Evolutionary conservation across 345 rosid species (phyloP).

Genomic region (Brassica carinata): DNA sequence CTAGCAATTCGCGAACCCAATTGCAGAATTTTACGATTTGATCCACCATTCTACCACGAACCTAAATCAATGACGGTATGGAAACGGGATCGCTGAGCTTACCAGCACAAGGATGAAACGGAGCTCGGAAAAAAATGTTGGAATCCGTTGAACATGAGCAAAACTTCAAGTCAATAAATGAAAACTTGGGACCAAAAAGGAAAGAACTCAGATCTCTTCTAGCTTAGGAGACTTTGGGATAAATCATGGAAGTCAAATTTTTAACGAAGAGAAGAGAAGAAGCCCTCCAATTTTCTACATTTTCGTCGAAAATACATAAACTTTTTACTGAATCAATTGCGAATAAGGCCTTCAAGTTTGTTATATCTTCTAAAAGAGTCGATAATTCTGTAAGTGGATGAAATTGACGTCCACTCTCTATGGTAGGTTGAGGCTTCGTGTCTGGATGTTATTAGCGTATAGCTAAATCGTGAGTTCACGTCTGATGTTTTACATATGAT

Average conservation of each 20-base stretch:
- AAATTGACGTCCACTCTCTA: not conserved
- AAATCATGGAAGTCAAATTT: slow-evolving; percentile 17
- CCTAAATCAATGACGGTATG: slow-evolving; percentile 15
- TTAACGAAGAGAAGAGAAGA: not conserved
- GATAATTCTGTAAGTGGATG: not conserved
- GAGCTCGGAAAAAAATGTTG: not conserved
- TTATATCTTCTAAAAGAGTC: not conserved
- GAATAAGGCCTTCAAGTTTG: not conserved
- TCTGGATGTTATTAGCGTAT: not conserved
- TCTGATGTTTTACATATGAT: not conserved
- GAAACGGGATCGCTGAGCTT: slow-evolving; percentile 19
- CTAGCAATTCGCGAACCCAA: slow-evolving; percentile 3
- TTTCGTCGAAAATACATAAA: not conserved
- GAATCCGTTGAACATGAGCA: slow-evolving; percentile 13
- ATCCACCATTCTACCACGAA: slow-evolving; percentile 11
- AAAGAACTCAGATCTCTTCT: slow-evolving; percentile 23
- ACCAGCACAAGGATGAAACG: slow-evolving; percentile 22
- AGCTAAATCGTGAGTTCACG: slow-evolving; percentile 26
- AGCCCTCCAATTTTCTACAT: slow-evolving; percentile 3
- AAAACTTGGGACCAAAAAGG: not conserved
- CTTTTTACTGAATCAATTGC: not conserved
- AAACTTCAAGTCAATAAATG: not conserved
- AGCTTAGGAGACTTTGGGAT: slow-evolving; percentile 30
- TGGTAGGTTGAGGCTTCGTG: not conserved
- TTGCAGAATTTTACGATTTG: not conserved